Percentiles rank a stretch among this genome's conserved stretches.
Evolutionary conservation across 1,139 yeast genomes (phyloP).

Genomic region (Lizanozyma gosingica): DNA sequence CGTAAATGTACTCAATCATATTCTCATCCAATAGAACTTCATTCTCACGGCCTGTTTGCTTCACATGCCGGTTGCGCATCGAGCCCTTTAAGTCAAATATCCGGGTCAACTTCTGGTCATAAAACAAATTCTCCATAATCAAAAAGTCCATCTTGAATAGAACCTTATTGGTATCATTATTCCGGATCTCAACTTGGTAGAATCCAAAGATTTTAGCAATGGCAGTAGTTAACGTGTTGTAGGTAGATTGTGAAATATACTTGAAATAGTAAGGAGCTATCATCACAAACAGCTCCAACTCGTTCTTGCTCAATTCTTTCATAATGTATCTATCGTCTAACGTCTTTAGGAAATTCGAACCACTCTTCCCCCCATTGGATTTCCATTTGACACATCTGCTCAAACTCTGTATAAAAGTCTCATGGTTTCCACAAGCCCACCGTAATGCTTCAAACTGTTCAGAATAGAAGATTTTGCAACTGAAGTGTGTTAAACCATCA

Average conservation of each 20-base stretch:
- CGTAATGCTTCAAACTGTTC: conserved; percentile 96
- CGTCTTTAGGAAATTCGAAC: conserved; percentile 88
- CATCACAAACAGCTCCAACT: conserved; percentile 85
- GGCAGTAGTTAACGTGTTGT: conserved; percentile 90
- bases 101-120: conserved; percentile 72
- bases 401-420: conserved; percentile 75
- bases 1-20: conserved; percentile 96
- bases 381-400: conserved; percentile 95
- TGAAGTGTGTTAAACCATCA: conserved; percentile 73
- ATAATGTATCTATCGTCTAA: conserved; percentile 83
- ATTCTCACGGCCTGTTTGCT: conserved; percentile 91
- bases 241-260: conserved; percentile 90
- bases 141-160: conserved; percentile 75
- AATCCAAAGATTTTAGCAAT: conserved; percentile 93
- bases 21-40: conserved; percentile 94
- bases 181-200: conserved; percentile 84
- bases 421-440: conserved; percentile 70
- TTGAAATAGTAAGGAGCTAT: conserved; percentile 97
- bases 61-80: conserved; percentile 94
- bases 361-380: conserved; percentile 93
- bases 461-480: conserved; percentile 90
- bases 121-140: conserved; percentile 93
- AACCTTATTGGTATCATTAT: conserved; percentile 63
- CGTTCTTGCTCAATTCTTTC: conserved; percentile 81
- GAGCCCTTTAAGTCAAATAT: conserved; percentile 96